Conservation (phyloP, 768 basidiomycete genomes). For the Auricularia sp. region DNA sequence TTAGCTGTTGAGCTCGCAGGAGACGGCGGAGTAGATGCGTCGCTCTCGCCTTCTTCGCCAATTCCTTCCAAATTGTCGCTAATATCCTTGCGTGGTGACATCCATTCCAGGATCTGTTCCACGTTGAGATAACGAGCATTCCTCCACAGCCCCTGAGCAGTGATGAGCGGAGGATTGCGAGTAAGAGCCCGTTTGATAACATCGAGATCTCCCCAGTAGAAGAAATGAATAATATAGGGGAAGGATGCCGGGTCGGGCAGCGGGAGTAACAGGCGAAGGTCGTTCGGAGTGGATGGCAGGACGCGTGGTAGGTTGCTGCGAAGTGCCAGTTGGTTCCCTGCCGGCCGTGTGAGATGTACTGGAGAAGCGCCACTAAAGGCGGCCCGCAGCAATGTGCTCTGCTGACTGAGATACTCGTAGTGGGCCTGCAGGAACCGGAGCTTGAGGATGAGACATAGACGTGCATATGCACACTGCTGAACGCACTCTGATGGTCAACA, state of each 20-base stretch:
- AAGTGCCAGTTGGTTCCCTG: slow-evolving; percentile 19
- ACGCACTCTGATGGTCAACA: neutral
- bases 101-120: neutral
- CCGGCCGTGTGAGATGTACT: slow-evolving; percentile 44
- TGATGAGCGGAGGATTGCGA: neutral
- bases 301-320: slow-evolving; percentile 55
- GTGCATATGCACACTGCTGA: neutral
- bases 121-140: neutral
- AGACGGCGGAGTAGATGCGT: no score
- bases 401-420: slow-evolving; percentile 70
- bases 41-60: neutral
- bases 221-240: slow-evolving; percentile 65
- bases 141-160: neutral
- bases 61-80: neutral
- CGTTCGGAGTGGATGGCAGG: slow-evolving; percentile 44
- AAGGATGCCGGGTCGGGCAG: slow-evolving; percentile 67
- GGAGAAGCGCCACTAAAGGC: slow-evolving; percentile 62
- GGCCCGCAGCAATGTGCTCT: slow-evolving; percentile 62
- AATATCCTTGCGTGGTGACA: neutral
- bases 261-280: slow-evolving; percentile 63
- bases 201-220: slow-evolving; percentile 54
- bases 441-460: neutral
- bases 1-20: no score
- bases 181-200: neutral
- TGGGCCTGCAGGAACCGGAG: slow-evolving; percentile 45